phyloP scores from a whole-genome alignment of 768 basidiomycete genomes.

The Russula virescens region DNA sequence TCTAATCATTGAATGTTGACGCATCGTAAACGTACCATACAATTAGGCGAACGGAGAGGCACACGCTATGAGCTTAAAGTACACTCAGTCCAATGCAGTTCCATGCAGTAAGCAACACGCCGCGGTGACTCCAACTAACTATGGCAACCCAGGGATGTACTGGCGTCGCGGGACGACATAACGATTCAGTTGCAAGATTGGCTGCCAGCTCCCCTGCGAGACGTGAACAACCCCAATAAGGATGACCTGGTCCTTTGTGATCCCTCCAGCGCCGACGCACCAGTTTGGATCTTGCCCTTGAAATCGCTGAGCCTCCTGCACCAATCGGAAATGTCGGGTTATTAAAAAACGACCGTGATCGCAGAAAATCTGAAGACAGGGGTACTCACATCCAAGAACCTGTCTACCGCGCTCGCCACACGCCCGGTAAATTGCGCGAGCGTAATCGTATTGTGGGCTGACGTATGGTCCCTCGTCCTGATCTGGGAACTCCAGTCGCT shows the following conservation, averaged over 20 bases:
- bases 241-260: conserved; percentile 1
- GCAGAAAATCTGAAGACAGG: too few relatives aligned
- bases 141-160: not conserved
- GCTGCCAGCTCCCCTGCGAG: conserved; percentile 19
- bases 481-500: conserved; percentile 3
- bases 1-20: too few relatives aligned
- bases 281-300: not conserved
- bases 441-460: not conserved
- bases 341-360: too few relatives aligned
- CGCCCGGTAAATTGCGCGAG: conserved; percentile 4
- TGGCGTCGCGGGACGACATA: not conserved
- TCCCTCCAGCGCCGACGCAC: not conserved
- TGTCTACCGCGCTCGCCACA: not conserved
- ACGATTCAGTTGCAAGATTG: conserved; percentile 12
- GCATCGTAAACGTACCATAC: too few relatives aligned
- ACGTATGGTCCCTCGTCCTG: conserved; percentile 12
- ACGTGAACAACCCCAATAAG: conserved; percentile 11
- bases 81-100: too few relatives aligned
- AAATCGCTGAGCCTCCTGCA: not conserved
- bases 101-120: too few relatives aligned
- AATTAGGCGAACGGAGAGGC: too few relatives aligned
- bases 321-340: too few relatives aligned
- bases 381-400: conserved; percentile 6
- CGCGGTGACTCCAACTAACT: too few relatives aligned
- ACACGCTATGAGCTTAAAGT: too few relatives aligned